Evolutionary conservation across 371 early-diverging fungal genomes (phyloP), one percentile per base, ranked within the genome.

Genomic region (Rhizopus microsporus): DNA sequence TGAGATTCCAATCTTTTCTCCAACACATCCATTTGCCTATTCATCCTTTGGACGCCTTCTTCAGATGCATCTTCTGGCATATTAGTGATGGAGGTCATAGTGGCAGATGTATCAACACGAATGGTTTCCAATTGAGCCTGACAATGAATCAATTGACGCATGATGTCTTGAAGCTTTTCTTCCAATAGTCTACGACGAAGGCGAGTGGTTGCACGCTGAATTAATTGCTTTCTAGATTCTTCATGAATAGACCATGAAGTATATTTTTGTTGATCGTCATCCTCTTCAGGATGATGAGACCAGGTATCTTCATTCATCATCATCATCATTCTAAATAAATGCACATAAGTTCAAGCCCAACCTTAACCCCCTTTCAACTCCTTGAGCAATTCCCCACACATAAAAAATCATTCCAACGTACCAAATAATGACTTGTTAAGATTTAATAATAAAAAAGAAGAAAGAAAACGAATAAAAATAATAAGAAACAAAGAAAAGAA

Each of bases 1-100:
- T 68, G 65, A 5, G 56, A 48, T 7, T 65, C 45, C 17, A 74
- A 55, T 52, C 72, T 68, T 31, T 60, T 69, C 60, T 74, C 74
- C n/a, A 77, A 51, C 2, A 72, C 37, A 37, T 74, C 70, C 58
- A 77, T 44, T 10, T 69, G 67, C 31, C 59, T 45, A 29, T 60
- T 56, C 48, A 68, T 65, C 9, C 54, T 49, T 5, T 59, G 47
- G 39, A 46, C 56, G n/a, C 44, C 59, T 15, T 60, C 60, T 15
- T 37, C 10, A 38, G 56, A 17, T 7, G 49, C 47, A 29, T 62
- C 56, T 8, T 59, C 54, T 16, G 59, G 54, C 0, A 70, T 60
- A 23, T 60, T 57, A 16, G 59, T 16, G 9, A 77, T 57, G 12
- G 65, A 68, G 32, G 65, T 64, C 4, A 71, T 69, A 3, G 74